These are phyloP conservation scores for Cladophialophora exuberans DNA, from an alignment of 2,329 filamentous ascomycete genomes.

Conservation along the genomic window DNA sequence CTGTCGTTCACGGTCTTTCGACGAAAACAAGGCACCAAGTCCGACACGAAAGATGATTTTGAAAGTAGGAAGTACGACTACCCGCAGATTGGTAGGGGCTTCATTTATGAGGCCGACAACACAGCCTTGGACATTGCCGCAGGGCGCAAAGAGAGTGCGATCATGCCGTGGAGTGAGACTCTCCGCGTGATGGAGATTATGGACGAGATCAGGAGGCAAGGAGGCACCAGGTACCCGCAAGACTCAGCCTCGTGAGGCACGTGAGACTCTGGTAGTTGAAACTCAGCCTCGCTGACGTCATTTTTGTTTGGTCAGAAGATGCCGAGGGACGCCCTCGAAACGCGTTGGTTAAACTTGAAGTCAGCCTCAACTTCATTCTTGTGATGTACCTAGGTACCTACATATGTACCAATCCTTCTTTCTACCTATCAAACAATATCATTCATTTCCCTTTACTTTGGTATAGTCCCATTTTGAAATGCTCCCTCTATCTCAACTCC, in stretches of 20 bases:
- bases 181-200: constrained; percentile 51
- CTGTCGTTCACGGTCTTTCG: constrained; percentile 24
- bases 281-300: constrained; percentile 21
- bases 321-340: not conserved
- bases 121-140: constrained; percentile 38
- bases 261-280: not conserved
- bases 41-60: not conserved
- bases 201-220: constrained; percentile 50
- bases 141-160: constrained; percentile 42
- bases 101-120: constrained; percentile 43
- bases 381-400: not conserved
- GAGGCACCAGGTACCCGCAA: constrained; percentile 36
- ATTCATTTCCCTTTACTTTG: not conserved
- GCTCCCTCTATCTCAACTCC: constrained; percentile 4
- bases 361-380: not conserved
- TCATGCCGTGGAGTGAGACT: constrained; percentile 54
- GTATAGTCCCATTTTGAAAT: too few relatives aligned
- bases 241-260: constrained; percentile 1
- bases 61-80: constrained; percentile 20
- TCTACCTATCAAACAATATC: not conserved
- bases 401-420: not conserved
- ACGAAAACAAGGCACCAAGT: constrained; percentile 7
- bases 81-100: constrained; percentile 29
- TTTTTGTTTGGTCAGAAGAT: constrained; percentile 3
- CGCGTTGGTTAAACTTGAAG: too few relatives aligned